Evolutionary conservation across 306 rosid species (phyloP).

Genomic region (Morella rubra): DNA sequence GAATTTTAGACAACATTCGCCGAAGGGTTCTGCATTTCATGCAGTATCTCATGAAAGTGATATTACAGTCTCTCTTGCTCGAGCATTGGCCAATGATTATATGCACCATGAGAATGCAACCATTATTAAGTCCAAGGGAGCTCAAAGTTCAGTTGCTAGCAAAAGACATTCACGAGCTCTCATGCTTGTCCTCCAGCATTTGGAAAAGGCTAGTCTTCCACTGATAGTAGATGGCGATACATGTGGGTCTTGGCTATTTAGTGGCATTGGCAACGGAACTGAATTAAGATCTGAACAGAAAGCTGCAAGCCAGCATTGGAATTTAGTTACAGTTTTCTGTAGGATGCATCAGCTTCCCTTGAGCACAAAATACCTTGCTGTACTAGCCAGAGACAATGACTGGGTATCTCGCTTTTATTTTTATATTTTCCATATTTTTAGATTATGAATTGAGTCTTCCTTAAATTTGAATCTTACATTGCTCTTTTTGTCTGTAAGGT

Average conservation of each 20-base stretch:
- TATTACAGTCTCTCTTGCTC: slow-evolving; percentile 71
- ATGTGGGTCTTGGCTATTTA: slow-evolving; percentile 84
- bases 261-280: slow-evolving; percentile 72
- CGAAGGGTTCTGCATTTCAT: slow-evolving; percentile 70
- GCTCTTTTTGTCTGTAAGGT: slow-evolving; percentile 52
- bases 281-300: slow-evolving; percentile 87
- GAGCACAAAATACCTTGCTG: slow-evolving; percentile 82
- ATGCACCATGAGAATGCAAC: slow-evolving; percentile 56
- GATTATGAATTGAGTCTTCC: slow-evolving; percentile 13
- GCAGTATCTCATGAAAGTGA: slow-evolving; percentile 67
- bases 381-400: slow-evolving; percentile 87
- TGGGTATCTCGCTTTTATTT: slow-evolving; percentile 59
- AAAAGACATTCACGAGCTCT: slow-evolving; percentile 68
- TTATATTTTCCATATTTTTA: slow-evolving; percentile 16
- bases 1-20: slow-evolving; percentile 58
- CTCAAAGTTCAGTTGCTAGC: slow-evolving; percentile 31
- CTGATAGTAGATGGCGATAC: slow-evolving; percentile 60
- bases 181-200: slow-evolving; percentile 68
- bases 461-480: slow-evolving; percentile 19
- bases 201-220: slow-evolving; percentile 84
- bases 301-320: slow-evolving; percentile 91
- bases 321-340: slow-evolving; percentile 80
- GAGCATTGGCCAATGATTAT: slow-evolving; percentile 84
- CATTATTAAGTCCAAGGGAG: slow-evolving; percentile 38
- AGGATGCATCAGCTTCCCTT: slow-evolving; percentile 80